A percentile compares a stretch with the other conserved stretches of the same genome.
Conservation (phyloP, 2,329 filamentous ascomycete genomes). For the Paraphoma chrysanthemicola region DNA sequence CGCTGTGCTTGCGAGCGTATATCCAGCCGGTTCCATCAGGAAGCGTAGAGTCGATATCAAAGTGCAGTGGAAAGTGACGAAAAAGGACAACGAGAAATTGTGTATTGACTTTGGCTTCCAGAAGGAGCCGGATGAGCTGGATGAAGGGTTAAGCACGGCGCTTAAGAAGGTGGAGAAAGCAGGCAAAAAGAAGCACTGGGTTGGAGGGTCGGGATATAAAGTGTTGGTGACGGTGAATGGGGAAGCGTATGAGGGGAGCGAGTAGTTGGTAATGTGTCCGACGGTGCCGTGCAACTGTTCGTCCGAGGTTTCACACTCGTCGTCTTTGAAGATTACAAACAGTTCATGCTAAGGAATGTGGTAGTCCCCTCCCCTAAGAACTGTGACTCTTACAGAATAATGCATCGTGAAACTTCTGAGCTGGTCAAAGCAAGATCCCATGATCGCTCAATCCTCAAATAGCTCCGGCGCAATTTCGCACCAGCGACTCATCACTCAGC, state of each 20-base stretch:
- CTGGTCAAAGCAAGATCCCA: neutral
- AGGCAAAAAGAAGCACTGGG: slow-evolving; percentile 51
- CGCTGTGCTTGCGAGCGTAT: slow-evolving; percentile 63
- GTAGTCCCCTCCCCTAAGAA: neutral
- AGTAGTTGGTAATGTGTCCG: slow-evolving; percentile 6
- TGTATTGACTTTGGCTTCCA: slow-evolving; percentile 36
- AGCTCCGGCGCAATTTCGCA: neutral
- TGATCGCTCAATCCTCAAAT: neutral
- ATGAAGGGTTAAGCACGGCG: slow-evolving; percentile 40
- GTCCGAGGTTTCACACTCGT: too few relatives aligned
- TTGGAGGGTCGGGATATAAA: slow-evolving; percentile 35
- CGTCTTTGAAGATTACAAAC: too few relatives aligned
- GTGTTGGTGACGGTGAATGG: slow-evolving; percentile 39
- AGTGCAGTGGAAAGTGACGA: slow-evolving; percentile 31
- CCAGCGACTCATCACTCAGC: slow-evolving; percentile 6
- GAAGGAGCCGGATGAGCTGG: slow-evolving; percentile 35
- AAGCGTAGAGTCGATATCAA: slow-evolving; percentile 44
- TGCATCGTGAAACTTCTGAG: too few relatives aligned
- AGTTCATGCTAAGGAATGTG: too few relatives aligned
- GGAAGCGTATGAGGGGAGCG: slow-evolving; percentile 22
- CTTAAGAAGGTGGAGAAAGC: slow-evolving; percentile 43
- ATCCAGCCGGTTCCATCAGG: slow-evolving; percentile 63
- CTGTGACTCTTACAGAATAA: neutral
- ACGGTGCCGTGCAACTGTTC: neutral
- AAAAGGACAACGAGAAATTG: slow-evolving; percentile 39